phyloP scores from a whole-genome alignment of 768 basidiomycete species.

The Rhodosporidiobolus odoratus region DNA sequence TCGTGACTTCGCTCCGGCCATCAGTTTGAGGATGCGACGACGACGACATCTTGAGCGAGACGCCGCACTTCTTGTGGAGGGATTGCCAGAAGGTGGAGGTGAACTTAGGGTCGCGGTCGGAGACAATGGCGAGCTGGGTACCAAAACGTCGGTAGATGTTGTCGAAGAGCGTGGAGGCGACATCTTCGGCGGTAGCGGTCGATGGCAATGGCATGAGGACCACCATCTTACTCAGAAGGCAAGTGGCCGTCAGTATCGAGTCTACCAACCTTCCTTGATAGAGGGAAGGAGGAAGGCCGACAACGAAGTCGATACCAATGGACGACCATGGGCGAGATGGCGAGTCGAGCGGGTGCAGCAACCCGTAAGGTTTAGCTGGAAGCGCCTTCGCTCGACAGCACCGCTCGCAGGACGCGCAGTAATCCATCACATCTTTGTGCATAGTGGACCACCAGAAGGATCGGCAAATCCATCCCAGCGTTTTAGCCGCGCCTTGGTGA shows the following conservation, averaged over 20 bases:
- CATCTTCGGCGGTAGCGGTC: conserved; percentile 40
- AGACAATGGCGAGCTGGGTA: conserved; percentile 48
- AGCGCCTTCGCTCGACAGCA: conserved; percentile 11
- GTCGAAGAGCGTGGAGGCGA: conserved; percentile 48
- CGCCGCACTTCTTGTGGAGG: conserved; percentile 45
- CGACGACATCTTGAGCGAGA: conserved; percentile 47
- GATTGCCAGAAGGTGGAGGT: conserved; percentile 50
- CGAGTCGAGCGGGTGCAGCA: conserved; percentile 1
- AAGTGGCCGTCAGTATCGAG: conserved; percentile 3
- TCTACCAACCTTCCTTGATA: neutral
- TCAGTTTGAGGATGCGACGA: conserved; percentile 52
- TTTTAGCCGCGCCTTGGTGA: conserved; percentile 2
- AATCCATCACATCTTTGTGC: conserved; percentile 4
- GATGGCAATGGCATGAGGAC: neutral
- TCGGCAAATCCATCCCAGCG: neutral
- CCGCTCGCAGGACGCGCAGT: neutral
- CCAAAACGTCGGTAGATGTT: conserved; percentile 50
- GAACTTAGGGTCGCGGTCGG: conserved; percentile 51
- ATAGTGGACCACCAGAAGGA: conserved; percentile 14
- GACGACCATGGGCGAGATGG: neutral
- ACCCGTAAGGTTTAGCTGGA: neutral
- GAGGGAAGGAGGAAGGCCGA: neutral
- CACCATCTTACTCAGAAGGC: conserved; percentile 1
- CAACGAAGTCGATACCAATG: conserved; percentile 8
- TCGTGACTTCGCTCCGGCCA: conserved; percentile 48